A percentile compares a stretch with the other conserved stretches of the same genome.
These are phyloP conservation scores for Bondarzewia mesenterica DNA, from an alignment of 1,284 basidiomycete species.

Conservation along the genomic window DNA sequence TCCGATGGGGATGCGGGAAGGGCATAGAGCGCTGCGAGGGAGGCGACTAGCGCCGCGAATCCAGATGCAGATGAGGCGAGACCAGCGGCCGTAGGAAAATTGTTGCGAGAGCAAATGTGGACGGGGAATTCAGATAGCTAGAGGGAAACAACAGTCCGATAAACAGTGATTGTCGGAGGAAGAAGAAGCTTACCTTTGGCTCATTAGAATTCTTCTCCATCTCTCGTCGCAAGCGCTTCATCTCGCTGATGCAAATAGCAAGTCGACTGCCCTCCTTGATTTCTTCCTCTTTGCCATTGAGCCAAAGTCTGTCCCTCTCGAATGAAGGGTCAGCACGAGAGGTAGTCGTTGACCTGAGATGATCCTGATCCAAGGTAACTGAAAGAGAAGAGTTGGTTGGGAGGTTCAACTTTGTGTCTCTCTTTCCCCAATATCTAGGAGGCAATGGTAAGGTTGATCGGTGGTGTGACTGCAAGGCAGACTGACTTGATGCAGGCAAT, in stretches of 20 bases:
- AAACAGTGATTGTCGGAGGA: neutral
- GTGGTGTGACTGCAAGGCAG: slow-evolving; percentile 4
- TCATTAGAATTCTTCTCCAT: slow-evolving; percentile 53
- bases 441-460: neutral
- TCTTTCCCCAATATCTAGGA: slow-evolving; percentile 94
- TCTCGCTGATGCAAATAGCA: slow-evolving; percentile 82
- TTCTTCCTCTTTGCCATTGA: slow-evolving; percentile 87
- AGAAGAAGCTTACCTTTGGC: slow-evolving; percentile 50
- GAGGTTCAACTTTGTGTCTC: slow-evolving; percentile 90
- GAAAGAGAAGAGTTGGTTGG: slow-evolving; percentile 98
- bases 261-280: slow-evolving; percentile 80
- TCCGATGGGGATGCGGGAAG: slow-evolving; percentile 61
- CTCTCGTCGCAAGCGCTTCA: slow-evolving; percentile 71
- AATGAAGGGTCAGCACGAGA: slow-evolving; percentile 81
- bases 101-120: slow-evolving; percentile 93
- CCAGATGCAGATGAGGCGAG: slow-evolving; percentile 97
- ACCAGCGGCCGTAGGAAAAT: slow-evolving; percentile 98
- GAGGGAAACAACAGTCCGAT: slow-evolving; percentile 3
- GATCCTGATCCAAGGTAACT: slow-evolving; percentile 94
- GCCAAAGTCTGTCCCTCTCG: slow-evolving; percentile 78
- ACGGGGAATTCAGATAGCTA: slow-evolving; percentile 71
- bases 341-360: slow-evolving; percentile 90
- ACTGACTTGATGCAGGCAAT: slow-evolving; percentile 93
- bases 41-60: slow-evolving; percentile 90
- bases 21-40: slow-evolving; percentile 81